Conservation (phyloP, 139 green algal species). For the Monoraphidium neglectum region DNA sequence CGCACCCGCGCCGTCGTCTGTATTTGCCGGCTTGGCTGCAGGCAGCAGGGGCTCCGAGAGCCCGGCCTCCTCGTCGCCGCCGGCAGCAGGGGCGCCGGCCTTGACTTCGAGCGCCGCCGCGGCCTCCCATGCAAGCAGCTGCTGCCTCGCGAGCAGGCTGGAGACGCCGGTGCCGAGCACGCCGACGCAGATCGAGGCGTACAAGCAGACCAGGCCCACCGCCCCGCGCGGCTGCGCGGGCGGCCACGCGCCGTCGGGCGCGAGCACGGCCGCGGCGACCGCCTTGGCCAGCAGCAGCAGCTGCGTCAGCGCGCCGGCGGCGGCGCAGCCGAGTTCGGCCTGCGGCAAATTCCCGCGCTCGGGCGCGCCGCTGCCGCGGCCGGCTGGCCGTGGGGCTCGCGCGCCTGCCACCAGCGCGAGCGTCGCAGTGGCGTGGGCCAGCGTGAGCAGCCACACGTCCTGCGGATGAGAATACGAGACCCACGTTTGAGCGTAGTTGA, state of each 20-base stretch:
- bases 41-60: not conserved
- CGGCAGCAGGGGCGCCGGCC: not conserved
- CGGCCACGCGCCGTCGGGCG: slow-evolving; percentile 42
- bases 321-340: not conserved
- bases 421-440: slow-evolving; percentile 8
- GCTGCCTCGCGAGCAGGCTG: not conserved
- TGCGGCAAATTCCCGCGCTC: slow-evolving; percentile 1
- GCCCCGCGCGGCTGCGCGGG: not conserved
- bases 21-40: not conserved
- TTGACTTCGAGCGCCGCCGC: too few species aligned
- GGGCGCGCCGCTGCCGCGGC: not conserved
- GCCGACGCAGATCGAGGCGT: slow-evolving; percentile 15
- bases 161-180: slow-evolving; percentile 14
- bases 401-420: slow-evolving; percentile 7
- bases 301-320: slow-evolving; percentile 26
- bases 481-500: not conserved
- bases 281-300: slow-evolving; percentile 62
- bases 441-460: slow-evolving; percentile 49
- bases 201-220: slow-evolving; percentile 51
- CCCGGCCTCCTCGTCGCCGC: slow-evolving; percentile 3
- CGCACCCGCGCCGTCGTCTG: not conserved
- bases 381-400: not conserved
- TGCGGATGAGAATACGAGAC: not conserved
- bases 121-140: too few species aligned
- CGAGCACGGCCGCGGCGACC: slow-evolving; percentile 53